Evolutionary conservation across 2,329 filamentous ascomycete genomes (phyloP), one percentile per base, ranked within the genome.

Genomic region (Sclerotinia trifoliorum): DNA sequence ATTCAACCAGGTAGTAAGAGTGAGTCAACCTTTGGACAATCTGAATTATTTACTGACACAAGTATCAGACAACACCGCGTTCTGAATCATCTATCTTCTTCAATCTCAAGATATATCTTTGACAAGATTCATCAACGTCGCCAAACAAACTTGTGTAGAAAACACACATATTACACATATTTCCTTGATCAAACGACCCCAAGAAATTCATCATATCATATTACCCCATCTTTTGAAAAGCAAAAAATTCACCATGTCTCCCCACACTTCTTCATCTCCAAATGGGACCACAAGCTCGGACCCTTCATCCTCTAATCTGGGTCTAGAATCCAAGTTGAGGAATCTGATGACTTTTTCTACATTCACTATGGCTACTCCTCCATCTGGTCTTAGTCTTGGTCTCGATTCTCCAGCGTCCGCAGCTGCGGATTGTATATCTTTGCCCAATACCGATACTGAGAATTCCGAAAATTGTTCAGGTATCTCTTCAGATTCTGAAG

Each of bases 371-470:
- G 11, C 65, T 7, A 44, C 65, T 49, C 21, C 46, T 21, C n/a
- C 58, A 21, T 62, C 60, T 19, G 21, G 32, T 11, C 15, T 48
- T 3, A 48, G 46, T 29, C 21, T 21, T 11, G 65, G 35, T 17
- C 17, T 46, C 1, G 56, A 35, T 15, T 67, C 65, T 21, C 65
- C 70, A 11, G 70, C 69, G 58, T 71, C 64, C 46, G 51, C 60
- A 3, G 21, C 67, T 32, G 68, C 71, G 7, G 74, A 74, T 26
- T 61, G 70, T 21, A 69, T 75, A 29, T 68, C 70, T n/a, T 70
- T 70, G 6, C 65, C 66, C 5, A 71, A 65, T 51, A 73, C 72
- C 8, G 72, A 74, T 49, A 74, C 73, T 26, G 73, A 75, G 24
- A 70, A 70, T 46, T 70, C 63, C 21, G 73, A 75, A 29, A 70